Evolutionary conservation across 129 eudicot genomes (phyloP).

Genomic region (Flaveria robusta): DNA sequence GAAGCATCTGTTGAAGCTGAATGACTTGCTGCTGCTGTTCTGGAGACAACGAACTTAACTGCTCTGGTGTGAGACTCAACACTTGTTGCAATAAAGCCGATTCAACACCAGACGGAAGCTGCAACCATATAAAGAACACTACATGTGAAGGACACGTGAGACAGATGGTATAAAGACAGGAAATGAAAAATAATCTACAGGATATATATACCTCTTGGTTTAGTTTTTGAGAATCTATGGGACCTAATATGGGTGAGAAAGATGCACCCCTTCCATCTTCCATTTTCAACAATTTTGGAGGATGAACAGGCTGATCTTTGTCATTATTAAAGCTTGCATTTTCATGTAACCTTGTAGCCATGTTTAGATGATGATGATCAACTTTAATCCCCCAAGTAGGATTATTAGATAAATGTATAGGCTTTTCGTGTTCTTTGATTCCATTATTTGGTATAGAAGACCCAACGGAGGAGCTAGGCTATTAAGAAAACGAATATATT

Average conservation of each 20-base stretch:
- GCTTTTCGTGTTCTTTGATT: conserved; percentile 34
- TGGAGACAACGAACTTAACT: conserved; percentile 77
- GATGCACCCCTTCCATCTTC: conserved; percentile 56
- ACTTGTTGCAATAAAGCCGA: conserved; percentile 84
- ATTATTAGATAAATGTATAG: conserved; percentile 30
- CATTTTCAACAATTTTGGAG: conserved; percentile 65
- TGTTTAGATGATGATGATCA: conserved; percentile 32
- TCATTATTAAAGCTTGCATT: neutral
- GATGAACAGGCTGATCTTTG: conserved; percentile 45
- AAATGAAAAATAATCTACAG: neutral
- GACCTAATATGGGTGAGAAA: conserved; percentile 36
- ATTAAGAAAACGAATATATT: conserved; percentile 22
- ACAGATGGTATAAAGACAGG: neutral
- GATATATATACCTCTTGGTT: conserved; percentile 48
- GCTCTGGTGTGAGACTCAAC: conserved; percentile 81
- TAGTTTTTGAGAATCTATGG: conserved; percentile 47
- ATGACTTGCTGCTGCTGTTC: conserved; percentile 93
- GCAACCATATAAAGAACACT: conserved; percentile 27
- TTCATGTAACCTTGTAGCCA: conserved; percentile 33
- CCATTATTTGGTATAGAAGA: conserved; percentile 34
- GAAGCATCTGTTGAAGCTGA: conserved; percentile 90
- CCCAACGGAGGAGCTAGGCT: conserved; percentile 45
- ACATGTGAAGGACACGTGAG: neutral
- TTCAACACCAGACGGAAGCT: conserved; percentile 66
- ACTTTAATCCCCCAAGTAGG: conserved; percentile 37